A percentile compares a stretch with the other conserved stretches of the same genome.
These are phyloP conservation scores for Ceratobasidium sp. DNA, from an alignment of 1,284 basidiomycete species.

Conservation along the genomic window DNA sequence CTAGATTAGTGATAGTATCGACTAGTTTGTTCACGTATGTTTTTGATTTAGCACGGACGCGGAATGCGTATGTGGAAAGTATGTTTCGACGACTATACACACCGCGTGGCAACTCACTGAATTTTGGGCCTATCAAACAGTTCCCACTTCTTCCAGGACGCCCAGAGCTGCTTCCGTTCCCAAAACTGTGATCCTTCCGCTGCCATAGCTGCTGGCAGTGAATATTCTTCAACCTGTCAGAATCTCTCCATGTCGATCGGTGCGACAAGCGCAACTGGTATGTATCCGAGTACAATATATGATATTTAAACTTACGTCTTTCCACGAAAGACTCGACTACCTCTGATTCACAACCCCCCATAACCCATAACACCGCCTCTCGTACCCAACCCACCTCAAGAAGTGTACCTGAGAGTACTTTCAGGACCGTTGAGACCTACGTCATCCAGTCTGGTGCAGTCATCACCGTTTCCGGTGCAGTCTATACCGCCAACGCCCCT, in stretches of 20 bases:
- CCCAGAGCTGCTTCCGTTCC: not conserved
- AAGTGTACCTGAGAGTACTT: not conserved
- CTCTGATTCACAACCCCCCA: not conserved
- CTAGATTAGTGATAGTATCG: too few species aligned
- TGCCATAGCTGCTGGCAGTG: not conserved
- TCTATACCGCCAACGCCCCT: not conserved
- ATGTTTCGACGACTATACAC: not conserved
- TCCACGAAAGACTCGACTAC: not conserved
- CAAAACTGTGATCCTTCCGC: conserved; percentile 10
- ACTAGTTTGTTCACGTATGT: not conserved
- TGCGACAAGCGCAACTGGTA: not conserved
- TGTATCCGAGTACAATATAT: not conserved
- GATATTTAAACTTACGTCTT: not conserved
- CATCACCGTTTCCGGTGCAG: conserved; percentile 11
- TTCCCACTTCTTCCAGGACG: not conserved
- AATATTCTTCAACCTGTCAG: not conserved
- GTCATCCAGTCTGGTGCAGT: conserved; percentile 22
- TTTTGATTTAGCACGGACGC: not conserved
- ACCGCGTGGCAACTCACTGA: not conserved
- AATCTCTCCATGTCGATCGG: not conserved
- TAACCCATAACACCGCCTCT: not conserved
- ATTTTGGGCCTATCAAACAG: not conserved
- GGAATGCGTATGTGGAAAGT: conserved; percentile 2
- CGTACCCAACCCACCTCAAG: not conserved
- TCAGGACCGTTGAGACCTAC: not conserved